Conservation (phyloP, 2,329 filamentous ascomycete species). For the Coniella vitis region DNA sequence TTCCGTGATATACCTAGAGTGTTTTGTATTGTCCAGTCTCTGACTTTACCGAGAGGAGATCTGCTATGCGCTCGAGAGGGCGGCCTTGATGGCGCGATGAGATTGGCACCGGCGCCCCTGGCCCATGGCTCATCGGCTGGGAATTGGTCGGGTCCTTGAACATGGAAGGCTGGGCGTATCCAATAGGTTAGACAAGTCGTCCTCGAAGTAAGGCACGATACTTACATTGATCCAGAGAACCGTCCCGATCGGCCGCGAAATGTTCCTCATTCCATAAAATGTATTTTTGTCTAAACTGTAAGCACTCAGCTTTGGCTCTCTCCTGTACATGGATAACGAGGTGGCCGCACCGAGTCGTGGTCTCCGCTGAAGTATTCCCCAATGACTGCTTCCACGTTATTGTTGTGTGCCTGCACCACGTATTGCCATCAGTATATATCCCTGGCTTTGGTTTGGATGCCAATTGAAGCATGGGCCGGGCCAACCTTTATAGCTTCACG, state of each 20-base stretch:
- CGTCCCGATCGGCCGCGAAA: conserved; percentile 11
- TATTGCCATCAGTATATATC: not conserved
- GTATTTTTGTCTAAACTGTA: conserved; percentile 11
- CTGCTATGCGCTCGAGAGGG: conserved; percentile 52
- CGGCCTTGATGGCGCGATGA: conserved; percentile 51
- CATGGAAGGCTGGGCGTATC: conserved; percentile 4
- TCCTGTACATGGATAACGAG: not conserved
- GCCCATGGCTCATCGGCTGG: conserved; percentile 2
- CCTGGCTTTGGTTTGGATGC: not conserved
- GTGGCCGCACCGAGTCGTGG: conserved; percentile 28
- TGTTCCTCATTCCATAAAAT: conserved; percentile 9
- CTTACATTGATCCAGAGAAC: conserved; percentile 11
- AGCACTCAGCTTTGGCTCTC: not conserved
- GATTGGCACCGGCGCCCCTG: conserved; percentile 24
- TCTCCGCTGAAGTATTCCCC: conserved; percentile 46
- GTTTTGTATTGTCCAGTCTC: conserved; percentile 39
- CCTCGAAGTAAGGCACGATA: not conserved
- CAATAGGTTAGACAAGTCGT: not conserved
- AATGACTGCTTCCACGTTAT: conserved; percentile 41
- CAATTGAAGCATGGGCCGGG: not conserved
- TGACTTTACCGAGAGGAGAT: conserved; percentile 48
- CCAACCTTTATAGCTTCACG: conserved; percentile 2
- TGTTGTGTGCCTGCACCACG: conserved; percentile 33
- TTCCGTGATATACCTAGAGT: conserved; percentile 31
- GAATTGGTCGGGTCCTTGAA: conserved; percentile 13